phyloP scores from a whole-genome alignment of 257 asterid species.

The Linderniella brevidens region DNA sequence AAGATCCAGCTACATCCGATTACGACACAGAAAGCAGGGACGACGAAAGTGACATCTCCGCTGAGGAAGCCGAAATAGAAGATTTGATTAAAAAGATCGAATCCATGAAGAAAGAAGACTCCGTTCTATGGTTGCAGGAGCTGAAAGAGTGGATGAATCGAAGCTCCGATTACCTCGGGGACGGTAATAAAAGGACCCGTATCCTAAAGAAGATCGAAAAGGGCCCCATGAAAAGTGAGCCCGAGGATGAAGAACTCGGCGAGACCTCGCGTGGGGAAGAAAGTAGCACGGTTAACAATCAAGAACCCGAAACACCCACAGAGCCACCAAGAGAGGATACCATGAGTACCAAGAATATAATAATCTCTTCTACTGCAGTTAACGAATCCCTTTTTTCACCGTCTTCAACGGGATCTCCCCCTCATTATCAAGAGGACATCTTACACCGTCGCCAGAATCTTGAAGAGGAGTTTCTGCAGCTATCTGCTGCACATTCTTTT shows the following conservation, averaged over 20 bases:
- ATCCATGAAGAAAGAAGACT: slow-evolving; percentile 54
- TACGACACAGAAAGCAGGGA: slow-evolving; percentile 44
- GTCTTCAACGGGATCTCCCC: slow-evolving; percentile 63
- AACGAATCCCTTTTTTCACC: slow-evolving; percentile 33
- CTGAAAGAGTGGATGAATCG: slow-evolving; percentile 80
- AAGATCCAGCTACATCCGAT: slow-evolving; percentile 48
- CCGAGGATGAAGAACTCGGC: slow-evolving; percentile 24
- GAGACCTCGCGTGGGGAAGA: slow-evolving; percentile 74
- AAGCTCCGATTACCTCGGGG: slow-evolving; percentile 21
- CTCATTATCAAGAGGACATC: slow-evolving; percentile 79
- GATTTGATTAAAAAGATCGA: slow-evolving; percentile 69
- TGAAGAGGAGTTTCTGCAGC: slow-evolving; percentile 78
- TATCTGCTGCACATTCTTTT: slow-evolving; percentile 65
- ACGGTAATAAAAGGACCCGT: slow-evolving; percentile 16
- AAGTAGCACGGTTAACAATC: slow-evolving; percentile 45
- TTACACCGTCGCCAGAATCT: slow-evolving; percentile 74
- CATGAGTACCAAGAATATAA: slow-evolving; percentile 15
- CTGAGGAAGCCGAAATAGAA: slow-evolving; percentile 61
- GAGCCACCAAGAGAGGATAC: slow-evolving; percentile 20
- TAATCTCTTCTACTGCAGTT: slow-evolving; percentile 14
- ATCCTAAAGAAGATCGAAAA: slow-evolving; percentile 11
- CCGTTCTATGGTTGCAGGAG: slow-evolving; percentile 72
- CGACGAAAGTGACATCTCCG: slow-evolving; percentile 38
- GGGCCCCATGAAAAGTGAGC: slow-evolving; percentile 15
- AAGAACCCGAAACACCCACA: slow-evolving; percentile 44